Evolutionary conservation across 805 yeast genomes (phyloP).

Genomic region (Henningerozyma blattae): DNA sequence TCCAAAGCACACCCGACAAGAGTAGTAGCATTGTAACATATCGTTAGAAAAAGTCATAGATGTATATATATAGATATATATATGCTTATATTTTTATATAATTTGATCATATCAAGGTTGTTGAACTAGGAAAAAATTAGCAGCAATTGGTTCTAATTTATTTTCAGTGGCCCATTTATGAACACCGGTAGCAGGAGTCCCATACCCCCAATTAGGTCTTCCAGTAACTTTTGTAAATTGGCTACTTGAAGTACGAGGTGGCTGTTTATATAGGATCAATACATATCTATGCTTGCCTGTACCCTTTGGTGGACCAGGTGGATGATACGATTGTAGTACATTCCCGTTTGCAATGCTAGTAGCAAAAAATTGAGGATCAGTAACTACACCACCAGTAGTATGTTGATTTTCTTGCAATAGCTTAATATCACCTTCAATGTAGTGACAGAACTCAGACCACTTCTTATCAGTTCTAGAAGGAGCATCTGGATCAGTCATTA

Average conservation of each 20-base stretch:
- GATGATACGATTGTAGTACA: slow-evolving; percentile 46
- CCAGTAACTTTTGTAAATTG: slow-evolving; percentile 13
- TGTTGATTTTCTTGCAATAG: slow-evolving; percentile 6
- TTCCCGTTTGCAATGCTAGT: slow-evolving; percentile 26
- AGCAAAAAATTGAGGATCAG: not conserved
- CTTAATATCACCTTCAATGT: slow-evolving; percentile 39
- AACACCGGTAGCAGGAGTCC: slow-evolving; percentile 68
- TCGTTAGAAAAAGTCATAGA: too few relatives aligned
- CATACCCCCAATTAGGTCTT: slow-evolving; percentile 62
- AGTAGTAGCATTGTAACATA: too few relatives aligned
- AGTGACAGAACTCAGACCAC: slow-evolving; percentile 85
- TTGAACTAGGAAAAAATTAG: slow-evolving; percentile 64
- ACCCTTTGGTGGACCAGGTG: slow-evolving; percentile 85
- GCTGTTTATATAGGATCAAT: slow-evolving; percentile 60
- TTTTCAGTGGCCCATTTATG: slow-evolving; percentile 58
- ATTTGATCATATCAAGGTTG: slow-evolving; percentile 1
- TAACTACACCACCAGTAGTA: slow-evolving; percentile 1
- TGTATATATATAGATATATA: too few relatives aligned
- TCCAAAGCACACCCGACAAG: too few relatives aligned
- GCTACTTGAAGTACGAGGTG: slow-evolving; percentile 19
- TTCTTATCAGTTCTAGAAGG: slow-evolving; percentile 72
- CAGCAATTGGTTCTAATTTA: slow-evolving; percentile 55
- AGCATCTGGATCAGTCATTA: slow-evolving; percentile 78
- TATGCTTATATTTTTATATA: not conserved
- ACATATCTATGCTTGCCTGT: slow-evolving; percentile 86